Conservation (phyloP, 805 yeast genomes). For the Debaryomyces castellii region DNA sequence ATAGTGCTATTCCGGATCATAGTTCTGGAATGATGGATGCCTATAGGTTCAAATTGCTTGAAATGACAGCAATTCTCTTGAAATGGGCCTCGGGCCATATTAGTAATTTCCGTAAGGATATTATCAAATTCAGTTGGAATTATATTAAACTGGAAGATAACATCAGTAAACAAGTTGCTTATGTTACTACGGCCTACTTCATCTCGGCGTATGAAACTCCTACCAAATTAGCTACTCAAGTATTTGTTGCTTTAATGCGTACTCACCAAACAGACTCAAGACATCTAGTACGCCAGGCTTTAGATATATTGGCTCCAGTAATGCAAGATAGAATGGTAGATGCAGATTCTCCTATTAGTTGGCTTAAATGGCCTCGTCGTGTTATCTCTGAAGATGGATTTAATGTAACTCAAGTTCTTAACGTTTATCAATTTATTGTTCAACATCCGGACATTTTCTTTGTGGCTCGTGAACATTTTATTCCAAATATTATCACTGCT, state of each 20-base stretch:
- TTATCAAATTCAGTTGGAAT: constrained; percentile 93
- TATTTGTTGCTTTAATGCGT: constrained; percentile 84
- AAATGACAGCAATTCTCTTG: constrained; percentile 74
- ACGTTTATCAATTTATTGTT: constrained; percentile 85
- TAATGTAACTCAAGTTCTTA: constrained; percentile 80
- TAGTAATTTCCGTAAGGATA: constrained; percentile 68
- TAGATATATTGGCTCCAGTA: constrained; percentile 86
- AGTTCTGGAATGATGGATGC: constrained; percentile 71
- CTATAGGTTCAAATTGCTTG: constrained; percentile 74
- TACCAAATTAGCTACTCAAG: constrained; percentile 82
- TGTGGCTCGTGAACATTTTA: constrained; percentile 83
- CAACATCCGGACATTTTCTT: constrained; percentile 83
- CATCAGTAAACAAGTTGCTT: constrained; percentile 88
- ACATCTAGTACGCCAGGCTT: constrained; percentile 78
- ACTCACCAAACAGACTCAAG: constrained; percentile 86
- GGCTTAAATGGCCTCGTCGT: constrained; percentile 95
- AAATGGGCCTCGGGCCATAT: constrained; percentile 63
- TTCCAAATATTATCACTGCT: constrained; percentile 84
- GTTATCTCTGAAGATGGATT: constrained; percentile 88
- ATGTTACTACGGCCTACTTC: constrained; percentile 82
- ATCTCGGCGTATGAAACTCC: constrained; percentile 89
- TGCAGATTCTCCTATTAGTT: constrained; percentile 55
- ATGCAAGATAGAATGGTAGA: constrained; percentile 64
- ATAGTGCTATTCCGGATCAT: constrained; percentile 49
- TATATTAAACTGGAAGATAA: constrained; percentile 86